Evolutionary conservation across 1,139 yeast genomes (phyloP), one percentile per base, ranked within the genome.

Genomic region (Diutina siamensis): DNA sequence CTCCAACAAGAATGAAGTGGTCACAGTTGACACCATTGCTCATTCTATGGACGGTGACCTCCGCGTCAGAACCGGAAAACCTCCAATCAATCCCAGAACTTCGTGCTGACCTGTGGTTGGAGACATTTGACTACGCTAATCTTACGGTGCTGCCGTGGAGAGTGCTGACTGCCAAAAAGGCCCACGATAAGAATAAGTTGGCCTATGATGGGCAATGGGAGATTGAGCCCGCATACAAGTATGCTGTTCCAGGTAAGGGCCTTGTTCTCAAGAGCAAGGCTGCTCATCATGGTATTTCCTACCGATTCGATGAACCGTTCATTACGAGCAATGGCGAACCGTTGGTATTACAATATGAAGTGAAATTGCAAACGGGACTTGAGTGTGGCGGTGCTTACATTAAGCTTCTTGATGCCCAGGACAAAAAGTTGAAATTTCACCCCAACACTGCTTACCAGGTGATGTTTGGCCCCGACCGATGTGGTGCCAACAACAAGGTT

Each of bases 401-500:
- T 54, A 88, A 88, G 65, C 67, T 88, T 45, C 66, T 88, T 47
- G 66, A 66, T 9, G 65, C 67, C 50, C 58, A 59, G 33, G 50
- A 48, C 4, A 71, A 68, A 55, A 80, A 83, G 62, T 68, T 66
- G 53, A 73, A 76, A 50, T 76, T 72, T 20, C 28, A 17, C 18
- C 20, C 42, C 31, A 22, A 21, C 9, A 72, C 94, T 5, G 84
- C 89, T 1, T 87, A 82, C 64, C 87, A 83, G 59, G 63, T 89
- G 52, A 83, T 88, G 94, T 89, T 89, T 68, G 97, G 97, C 22
- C 97, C 97, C 34, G 97, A 89, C 63, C 76, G 73, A 59, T 89
- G 97, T 65, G 95, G 95, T 3, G 61, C 79, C 45, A 75, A 81
- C 44, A 84, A 87, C 65, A 81, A 80, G 62, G 80, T 88, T 27